Conservation (phyloP, 1,284 basidiomycete species). For the Cryptococcus sp. region DNA sequence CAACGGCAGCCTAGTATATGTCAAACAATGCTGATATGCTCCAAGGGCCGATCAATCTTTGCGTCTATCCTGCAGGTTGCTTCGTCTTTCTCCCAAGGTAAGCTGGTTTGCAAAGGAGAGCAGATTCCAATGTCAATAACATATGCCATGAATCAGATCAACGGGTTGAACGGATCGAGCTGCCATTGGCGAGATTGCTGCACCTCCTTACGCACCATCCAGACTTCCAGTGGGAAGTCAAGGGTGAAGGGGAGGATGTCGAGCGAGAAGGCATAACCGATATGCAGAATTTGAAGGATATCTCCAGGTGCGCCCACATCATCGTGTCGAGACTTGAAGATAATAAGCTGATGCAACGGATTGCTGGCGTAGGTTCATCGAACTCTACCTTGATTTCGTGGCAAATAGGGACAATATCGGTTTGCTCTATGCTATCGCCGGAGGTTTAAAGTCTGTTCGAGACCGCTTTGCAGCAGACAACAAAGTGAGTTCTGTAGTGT, state of each 20-base stretch:
- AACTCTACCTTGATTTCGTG: constrained; percentile 80
- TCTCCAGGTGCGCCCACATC: constrained; percentile 62
- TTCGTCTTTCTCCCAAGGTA: not conserved
- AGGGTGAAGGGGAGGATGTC: constrained; percentile 9
- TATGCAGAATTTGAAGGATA: constrained; percentile 65
- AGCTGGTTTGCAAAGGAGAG: not conserved
- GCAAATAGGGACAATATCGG: constrained; percentile 75
- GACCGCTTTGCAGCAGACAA: constrained; percentile 57
- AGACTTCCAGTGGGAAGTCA: constrained; percentile 64
- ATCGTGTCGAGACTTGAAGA: not conserved
- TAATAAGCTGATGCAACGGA: constrained; percentile 8
- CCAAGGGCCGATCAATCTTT: not conserved
- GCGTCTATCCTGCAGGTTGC: not conserved
- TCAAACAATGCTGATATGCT: too few species aligned
- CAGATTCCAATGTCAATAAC: not conserved
- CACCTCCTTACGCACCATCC: constrained; percentile 92
- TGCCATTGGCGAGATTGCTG: constrained; percentile 79
- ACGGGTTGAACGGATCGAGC: constrained; percentile 70
- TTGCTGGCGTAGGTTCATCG: constrained; percentile 67
- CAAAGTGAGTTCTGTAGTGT: constrained; percentile 21
- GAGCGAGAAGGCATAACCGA: constrained; percentile 39
- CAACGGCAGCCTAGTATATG: not conserved
- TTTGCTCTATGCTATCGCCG: constrained; percentile 77
- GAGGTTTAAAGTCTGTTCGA: constrained; percentile 80
- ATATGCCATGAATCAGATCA: constrained; percentile 52